These are phyloP conservation scores for Picea sitchensis DNA, from an alignment of 75 land plant species.

Conservation along the genomic window DNA sequence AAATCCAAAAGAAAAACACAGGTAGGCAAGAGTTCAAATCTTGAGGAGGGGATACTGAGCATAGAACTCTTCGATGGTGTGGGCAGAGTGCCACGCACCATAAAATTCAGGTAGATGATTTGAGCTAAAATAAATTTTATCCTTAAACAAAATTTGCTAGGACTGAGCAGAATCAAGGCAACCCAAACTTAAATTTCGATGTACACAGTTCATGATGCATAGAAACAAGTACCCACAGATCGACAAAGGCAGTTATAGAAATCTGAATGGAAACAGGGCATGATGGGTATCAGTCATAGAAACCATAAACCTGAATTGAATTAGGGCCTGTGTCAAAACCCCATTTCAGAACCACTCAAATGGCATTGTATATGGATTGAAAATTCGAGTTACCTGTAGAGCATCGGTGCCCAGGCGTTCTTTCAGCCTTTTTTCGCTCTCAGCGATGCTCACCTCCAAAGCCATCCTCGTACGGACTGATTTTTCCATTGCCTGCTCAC, in stretches of 20 bases:
- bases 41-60: neutral
- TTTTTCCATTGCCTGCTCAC: constrained; percentile 23
- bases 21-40: neutral
- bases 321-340: neutral
- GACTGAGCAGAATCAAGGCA: too few species aligned
- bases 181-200: too few species aligned
- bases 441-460: constrained; percentile 11
- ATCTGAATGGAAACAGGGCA: too few species aligned
- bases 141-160: too few species aligned
- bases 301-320: neutral
- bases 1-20: neutral
- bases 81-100: neutral
- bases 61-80: neutral
- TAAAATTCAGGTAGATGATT: too few species aligned
- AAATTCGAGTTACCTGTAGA: constrained; percentile 10
- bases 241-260: neutral
- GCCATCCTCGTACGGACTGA: constrained; percentile 17
- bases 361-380: too few species aligned
- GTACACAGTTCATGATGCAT: neutral
- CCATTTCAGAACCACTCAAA: neutral
- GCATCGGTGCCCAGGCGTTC: constrained; percentile 13
- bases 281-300: too few species aligned
- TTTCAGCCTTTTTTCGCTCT: constrained; percentile 16
- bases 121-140: too few species aligned
- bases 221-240: constrained; percentile 5